Percentiles rank a stretch among this genome's conserved stretches.
These are phyloP conservation scores for Bisporella sp. DNA, from an alignment of 2,329 filamentous ascomycete genomes.

Conservation along the genomic window DNA sequence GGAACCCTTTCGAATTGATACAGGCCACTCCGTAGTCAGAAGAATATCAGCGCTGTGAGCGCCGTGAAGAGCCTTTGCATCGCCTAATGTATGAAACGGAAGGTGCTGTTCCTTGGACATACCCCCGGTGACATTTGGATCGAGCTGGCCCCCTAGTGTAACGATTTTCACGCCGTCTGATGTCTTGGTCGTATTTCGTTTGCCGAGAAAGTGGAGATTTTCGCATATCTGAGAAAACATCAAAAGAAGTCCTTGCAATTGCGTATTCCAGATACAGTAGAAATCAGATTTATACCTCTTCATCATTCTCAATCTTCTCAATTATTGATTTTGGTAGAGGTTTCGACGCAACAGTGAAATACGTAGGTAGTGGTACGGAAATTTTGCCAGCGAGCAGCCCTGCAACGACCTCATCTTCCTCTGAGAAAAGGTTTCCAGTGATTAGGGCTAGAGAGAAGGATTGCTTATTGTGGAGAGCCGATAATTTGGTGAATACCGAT, in stretches of 20 bases:
- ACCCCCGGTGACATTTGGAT: slow-evolving; percentile 51
- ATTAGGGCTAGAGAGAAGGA: slow-evolving; percentile 80
- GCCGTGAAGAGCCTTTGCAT: slow-evolving; percentile 68
- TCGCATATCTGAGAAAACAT: slow-evolving; percentile 54
- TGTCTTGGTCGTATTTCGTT: slow-evolving; percentile 81
- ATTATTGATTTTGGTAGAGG: slow-evolving; percentile 65
- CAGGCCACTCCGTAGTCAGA: slow-evolving; percentile 81
- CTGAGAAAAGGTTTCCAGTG: slow-evolving; percentile 74
- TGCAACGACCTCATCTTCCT: slow-evolving; percentile 51
- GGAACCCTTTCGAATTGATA: slow-evolving; percentile 62
- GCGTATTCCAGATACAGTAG: neutral
- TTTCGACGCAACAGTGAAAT: slow-evolving; percentile 75
- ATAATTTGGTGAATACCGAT: slow-evolving; percentile 71
- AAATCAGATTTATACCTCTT: slow-evolving; percentile 34
- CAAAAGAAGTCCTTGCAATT: slow-evolving; percentile 1
- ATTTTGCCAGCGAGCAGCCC: slow-evolving; percentile 68
- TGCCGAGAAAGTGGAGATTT: slow-evolving; percentile 88
- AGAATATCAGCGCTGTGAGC: slow-evolving; percentile 80
- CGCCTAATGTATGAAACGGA: slow-evolving; percentile 70
- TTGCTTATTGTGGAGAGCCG: slow-evolving; percentile 78
- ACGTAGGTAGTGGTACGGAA: slow-evolving; percentile 71
- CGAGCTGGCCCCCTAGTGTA: slow-evolving; percentile 70
- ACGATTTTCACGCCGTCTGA: slow-evolving; percentile 84
- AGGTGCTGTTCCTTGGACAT: slow-evolving; percentile 65
- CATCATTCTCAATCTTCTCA: slow-evolving; percentile 66